Percentiles rank a stretch among this genome's conserved stretches.
Conservation (phyloP, 2,329 filamentous ascomycete genomes). For the Fusarium pilosicola region DNA sequence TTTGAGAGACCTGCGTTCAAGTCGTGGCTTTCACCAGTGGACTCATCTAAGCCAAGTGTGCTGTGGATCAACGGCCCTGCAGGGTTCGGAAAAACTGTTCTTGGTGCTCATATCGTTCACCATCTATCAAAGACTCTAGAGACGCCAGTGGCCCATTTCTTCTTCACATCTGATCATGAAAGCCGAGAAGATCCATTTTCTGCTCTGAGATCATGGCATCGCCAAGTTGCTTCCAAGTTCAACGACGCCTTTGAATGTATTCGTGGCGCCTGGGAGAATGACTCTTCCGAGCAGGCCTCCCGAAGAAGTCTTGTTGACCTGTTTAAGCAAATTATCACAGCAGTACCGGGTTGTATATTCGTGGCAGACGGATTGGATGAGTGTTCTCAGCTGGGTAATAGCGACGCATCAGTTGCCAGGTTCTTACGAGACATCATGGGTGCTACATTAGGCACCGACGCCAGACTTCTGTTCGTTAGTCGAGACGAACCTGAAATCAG, state of each 20-base stretch:
- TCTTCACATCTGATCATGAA: conserved; percentile 46
- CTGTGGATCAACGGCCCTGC: conserved; percentile 16
- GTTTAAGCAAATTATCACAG: conserved; percentile 21
- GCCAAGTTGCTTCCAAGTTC: accelerated
- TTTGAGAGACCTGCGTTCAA: accelerated
- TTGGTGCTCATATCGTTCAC: conserved; percentile 45
- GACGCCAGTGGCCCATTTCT: conserved; percentile 43
- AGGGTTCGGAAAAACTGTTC: conserved; percentile 49
- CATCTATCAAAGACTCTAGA: conserved; percentile 7
- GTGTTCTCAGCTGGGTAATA: conserved; percentile 23
- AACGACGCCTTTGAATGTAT: not conserved
- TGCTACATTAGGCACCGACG: conserved; percentile 1
- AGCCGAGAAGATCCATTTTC: conserved; percentile 41
- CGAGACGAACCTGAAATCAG: conserved; percentile 42
- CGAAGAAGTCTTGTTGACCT: conserved; percentile 25
- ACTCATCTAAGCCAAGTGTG: accelerated
- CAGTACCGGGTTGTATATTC: conserved; percentile 34
- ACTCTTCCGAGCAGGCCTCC: conserved; percentile 34
- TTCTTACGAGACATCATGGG: conserved; percentile 34
- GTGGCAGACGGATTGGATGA: conserved; percentile 51
- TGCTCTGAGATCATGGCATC: conserved; percentile 46
- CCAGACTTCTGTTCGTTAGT: conserved; percentile 41
- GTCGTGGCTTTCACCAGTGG: accelerated
- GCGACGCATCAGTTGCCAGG: not conserved
- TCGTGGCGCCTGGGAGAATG: conserved; percentile 6